Conservation (phyloP, 805 yeast species). For the Yarrowia keelungensis region DNA sequence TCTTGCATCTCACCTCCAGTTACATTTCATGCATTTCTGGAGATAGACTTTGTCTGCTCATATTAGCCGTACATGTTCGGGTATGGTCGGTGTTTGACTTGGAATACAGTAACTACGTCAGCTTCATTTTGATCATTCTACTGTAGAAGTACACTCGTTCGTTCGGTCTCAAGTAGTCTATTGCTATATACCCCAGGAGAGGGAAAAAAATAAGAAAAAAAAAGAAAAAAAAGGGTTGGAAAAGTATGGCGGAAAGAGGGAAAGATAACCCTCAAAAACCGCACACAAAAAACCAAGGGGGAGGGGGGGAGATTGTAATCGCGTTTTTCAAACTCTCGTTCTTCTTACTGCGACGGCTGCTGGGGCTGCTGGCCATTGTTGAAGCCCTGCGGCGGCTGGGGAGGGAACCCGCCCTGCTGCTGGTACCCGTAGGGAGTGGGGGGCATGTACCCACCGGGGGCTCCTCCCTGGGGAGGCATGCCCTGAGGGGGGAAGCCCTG, state of each 20-base stretch:
- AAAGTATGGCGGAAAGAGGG: conserved; percentile 33
- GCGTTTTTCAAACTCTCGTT: conserved; percentile 22
- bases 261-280: conserved; percentile 35
- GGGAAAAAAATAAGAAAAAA: conserved; percentile 11
- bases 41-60: conserved; percentile 12
- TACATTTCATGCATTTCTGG: conserved; percentile 36
- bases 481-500: conserved; percentile 35
- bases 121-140: no score
- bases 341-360: conserved; percentile 37
- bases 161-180: conserved; percentile 6
- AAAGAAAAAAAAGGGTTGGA: conserved; percentile 16
- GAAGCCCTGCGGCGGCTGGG: conserved; percentile 39
- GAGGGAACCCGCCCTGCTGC: conserved; percentile 33
- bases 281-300: conserved; percentile 36
- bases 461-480: conserved; percentile 41
- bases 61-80: conserved; percentile 20
- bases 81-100: conserved; percentile 7
- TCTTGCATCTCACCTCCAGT: not conserved
- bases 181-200: conserved; percentile 22
- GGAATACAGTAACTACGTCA: not conserved
- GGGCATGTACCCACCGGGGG: conserved; percentile 34
- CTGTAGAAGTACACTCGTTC: no score
- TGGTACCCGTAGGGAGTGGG: conserved; percentile 36
- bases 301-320: conserved; percentile 8
- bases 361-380: conserved; percentile 38